Evolutionary conservation across 140 eudicot species (phyloP).

Genomic region (Bidens hawaiensis): DNA sequence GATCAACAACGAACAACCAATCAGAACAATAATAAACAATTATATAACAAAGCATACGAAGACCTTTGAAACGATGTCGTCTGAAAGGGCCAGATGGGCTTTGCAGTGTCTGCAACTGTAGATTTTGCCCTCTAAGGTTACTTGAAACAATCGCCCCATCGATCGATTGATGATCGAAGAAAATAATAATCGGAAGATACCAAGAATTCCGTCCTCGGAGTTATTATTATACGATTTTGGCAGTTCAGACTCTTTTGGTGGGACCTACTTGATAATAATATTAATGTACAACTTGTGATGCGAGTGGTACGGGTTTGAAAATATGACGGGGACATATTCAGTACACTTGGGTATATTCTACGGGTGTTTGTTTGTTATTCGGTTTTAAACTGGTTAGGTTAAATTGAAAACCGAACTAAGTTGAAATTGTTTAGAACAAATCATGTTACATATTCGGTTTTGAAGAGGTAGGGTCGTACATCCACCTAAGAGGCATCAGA

Average conservation of each 20-base stretch:
- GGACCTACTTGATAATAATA: neutral
- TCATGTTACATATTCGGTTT: too few species aligned
- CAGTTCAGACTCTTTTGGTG: constrained; percentile 4
- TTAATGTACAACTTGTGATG: neutral
- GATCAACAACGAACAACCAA: neutral
- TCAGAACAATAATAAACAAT: neutral
- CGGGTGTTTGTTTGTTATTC: too few species aligned
- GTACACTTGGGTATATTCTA: neutral
- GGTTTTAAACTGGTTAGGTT: neutral
- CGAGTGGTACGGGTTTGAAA: neutral
- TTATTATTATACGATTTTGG: constrained; percentile 13
- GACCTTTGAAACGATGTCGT: constrained; percentile 86
- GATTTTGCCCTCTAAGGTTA: constrained; percentile 83
- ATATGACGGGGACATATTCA: neutral
- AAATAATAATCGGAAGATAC: neutral
- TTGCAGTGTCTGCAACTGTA: constrained; percentile 92
- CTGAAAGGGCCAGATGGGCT: constrained; percentile 71
- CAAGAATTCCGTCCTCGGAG: neutral
- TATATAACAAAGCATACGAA: neutral
- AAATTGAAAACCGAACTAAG: too few species aligned
- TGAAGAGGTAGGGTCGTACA: too few species aligned
- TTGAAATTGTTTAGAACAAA: too few species aligned
- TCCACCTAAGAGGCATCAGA: too few species aligned
- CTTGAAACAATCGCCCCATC: constrained; percentile 82
- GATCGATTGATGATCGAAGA: constrained; percentile 5